Conservation (phyloP, 176 grass and related monocot genomes). For the Lolium multiflorum region DNA sequence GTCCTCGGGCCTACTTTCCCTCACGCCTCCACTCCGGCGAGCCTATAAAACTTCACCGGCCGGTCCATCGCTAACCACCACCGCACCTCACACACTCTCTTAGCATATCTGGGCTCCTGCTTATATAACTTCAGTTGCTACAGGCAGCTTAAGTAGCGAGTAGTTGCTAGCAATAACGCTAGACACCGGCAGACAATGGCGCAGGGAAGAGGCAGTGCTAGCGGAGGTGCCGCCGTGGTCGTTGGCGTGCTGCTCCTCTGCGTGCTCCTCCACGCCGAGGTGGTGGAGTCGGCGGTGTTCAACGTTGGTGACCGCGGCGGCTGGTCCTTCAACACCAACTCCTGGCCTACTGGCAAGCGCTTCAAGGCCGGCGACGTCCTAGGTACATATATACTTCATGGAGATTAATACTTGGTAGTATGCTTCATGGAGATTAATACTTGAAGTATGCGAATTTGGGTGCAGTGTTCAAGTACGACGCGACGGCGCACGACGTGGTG, state of each 20-base stretch:
- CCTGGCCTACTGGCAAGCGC: conserved; percentile 64
- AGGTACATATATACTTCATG: background rate
- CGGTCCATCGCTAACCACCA: conserved; percentile 27
- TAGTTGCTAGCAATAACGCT: background rate
- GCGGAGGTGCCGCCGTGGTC: background rate
- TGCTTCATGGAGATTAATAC: too few relatives aligned
- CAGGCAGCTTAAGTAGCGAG: background rate
- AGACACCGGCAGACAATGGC: background rate
- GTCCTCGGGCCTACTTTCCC: background rate
- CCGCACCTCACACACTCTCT: background rate
- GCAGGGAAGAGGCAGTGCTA: conserved; percentile 53
- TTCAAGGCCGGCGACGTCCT: conserved; percentile 68
- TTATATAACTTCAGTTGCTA: too few relatives aligned
- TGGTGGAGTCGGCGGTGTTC: conserved; percentile 51
- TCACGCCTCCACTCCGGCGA: conserved; percentile 45
- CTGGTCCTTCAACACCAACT: conserved; percentile 50
- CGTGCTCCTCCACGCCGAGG: conserved; percentile 17
- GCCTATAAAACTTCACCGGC: conserved; percentile 29
- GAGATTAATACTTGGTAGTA: too few relatives aligned
- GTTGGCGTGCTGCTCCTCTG: conserved; percentile 47
- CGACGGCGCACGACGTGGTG: conserved; percentile 12
- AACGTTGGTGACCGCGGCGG: conserved; percentile 61
- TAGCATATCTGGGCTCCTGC: background rate
- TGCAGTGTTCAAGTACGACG: conserved; percentile 54
- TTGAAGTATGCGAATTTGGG: too few relatives aligned